These are phyloP conservation scores for Raddia distichophylla DNA, from an alignment of 176 grass and related monocot species.

Conservation along the genomic window DNA sequence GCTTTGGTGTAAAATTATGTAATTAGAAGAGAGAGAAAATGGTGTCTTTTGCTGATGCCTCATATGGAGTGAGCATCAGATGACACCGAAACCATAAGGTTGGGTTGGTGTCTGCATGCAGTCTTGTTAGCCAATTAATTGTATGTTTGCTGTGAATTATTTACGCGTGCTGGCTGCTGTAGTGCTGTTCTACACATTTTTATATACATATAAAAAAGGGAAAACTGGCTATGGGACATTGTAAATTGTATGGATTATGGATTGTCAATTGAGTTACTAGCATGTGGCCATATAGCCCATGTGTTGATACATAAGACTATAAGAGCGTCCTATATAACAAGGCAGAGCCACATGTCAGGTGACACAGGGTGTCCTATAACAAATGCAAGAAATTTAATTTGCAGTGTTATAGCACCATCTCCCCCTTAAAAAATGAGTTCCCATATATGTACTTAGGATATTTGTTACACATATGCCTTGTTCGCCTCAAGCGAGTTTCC, in stretches of 20 bases:
- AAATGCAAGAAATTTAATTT: too few relatives aligned
- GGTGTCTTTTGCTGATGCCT: background rate
- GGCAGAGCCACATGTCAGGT: too few relatives aligned
- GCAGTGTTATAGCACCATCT: too few relatives aligned
- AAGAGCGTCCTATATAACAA: too few relatives aligned
- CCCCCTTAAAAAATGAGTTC: background rate
- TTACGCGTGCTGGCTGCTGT: background rate
- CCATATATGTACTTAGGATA: background rate
- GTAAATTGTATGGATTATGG: too few relatives aligned
- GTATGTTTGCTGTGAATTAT: slow-evolving; percentile 1
- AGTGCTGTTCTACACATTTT: too few relatives aligned
- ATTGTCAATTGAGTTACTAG: too few relatives aligned
- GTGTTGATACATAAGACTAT: too few relatives aligned
- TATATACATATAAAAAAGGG: too few relatives aligned
- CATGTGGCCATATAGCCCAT: too few relatives aligned
- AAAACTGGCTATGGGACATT: too few relatives aligned
- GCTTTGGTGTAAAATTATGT: slow-evolving; percentile 1
- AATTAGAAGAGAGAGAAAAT: background rate
- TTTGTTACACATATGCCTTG: background rate
- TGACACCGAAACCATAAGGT: background rate
- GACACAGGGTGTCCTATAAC: too few relatives aligned
- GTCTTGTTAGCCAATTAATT: slow-evolving; percentile 1
- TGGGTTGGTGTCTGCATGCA: background rate
- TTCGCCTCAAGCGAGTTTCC: background rate
- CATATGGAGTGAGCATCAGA: background rate